These are phyloP conservation scores for Ballota nigra DNA, from an alignment of 257 asterid genomes.

Conservation along the genomic window DNA sequence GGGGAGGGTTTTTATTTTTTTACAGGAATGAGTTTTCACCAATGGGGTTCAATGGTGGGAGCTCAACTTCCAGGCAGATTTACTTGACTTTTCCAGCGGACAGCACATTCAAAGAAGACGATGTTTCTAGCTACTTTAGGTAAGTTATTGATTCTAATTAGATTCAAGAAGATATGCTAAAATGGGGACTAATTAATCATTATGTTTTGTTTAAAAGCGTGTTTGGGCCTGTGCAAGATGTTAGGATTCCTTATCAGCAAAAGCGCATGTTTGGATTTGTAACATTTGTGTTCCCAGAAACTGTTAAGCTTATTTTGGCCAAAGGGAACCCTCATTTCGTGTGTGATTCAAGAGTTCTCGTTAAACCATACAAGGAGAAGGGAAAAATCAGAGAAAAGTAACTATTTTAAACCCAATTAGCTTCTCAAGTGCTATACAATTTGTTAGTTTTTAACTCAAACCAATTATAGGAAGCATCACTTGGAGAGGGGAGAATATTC, in stretches of 20 bases:
- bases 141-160: no score
- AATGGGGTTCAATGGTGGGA: conserved; percentile 48
- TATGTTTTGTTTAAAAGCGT: conserved; percentile 33
- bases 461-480: conserved; percentile 59
- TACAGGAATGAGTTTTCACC: conserved; percentile 52
- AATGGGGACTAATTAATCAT: conserved; percentile 12
- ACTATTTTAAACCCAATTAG: neutral
- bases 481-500: no score
- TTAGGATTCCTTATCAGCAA: conserved; percentile 91
- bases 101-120: conserved; percentile 86
- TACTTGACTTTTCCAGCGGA: conserved; percentile 93
- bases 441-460: neutral
- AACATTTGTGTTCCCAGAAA: conserved; percentile 72
- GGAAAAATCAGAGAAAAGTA: conserved; percentile 86
- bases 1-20: no score
- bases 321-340: conserved; percentile 96
- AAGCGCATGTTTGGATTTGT: conserved; percentile 95
- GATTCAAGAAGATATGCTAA: no score
- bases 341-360: conserved; percentile 93
- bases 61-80: conserved; percentile 66
- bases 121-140: conserved; percentile 86
- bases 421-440: no score
- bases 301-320: conserved; percentile 82
- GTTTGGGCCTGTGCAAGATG: conserved; percentile 95
- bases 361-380: conserved; percentile 92